Base-by-base conservation (phyloP, 2,329 filamentous ascomycete species). In the Alternaria sp. region DNA sequence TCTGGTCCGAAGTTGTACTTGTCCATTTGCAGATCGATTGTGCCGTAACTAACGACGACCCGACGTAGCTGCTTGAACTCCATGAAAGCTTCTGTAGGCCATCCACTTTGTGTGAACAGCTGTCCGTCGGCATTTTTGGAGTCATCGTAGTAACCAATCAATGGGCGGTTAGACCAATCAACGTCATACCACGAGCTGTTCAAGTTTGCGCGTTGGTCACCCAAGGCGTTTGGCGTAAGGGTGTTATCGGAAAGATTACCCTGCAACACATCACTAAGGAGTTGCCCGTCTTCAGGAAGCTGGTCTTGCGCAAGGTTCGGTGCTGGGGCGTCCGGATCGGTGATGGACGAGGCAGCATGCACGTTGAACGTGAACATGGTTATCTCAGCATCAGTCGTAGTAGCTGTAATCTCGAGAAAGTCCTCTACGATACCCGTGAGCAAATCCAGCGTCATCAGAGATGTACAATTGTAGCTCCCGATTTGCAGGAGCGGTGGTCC, bases 51-150 rank as follows among this genome's bases (percentile, higher is more conserved):
- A 9, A 87, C 74, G 3, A 91, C 71, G 3, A 90, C 68, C 30
- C 89, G 82, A 66, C 84, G 84, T n/a, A 82, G 81, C 50, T 83
- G 79, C 2, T 82, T 80, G 47, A 89, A 82, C 67, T 88, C 86
- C 33, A 90, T 76, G 67, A 84, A 88, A 20, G 84, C 82, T 67
- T 87, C 85, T n/a, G 84, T 86, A 0, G 89, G 89, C 89, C 89
- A 91, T 11, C 89, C 89, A 76, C 89, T 83, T 1, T 81, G 72
- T 1, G 88, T 90, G 20, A 81, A 82, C 3, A 73, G 46, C 8
- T 76, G 80, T 18, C 82, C 80, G 4, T 77, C 68, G 11, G 69
- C 51, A 44, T 80, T 69, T 26, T 76, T 71, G 9, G 83, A 72
- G 1, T 81, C 80, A 6, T 79, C 79, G 61, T 87, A 89, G 69